These are phyloP conservation scores for Clitocybe nebularis DNA, from an alignment of 1,284 basidiomycete species.

Conservation along the genomic window DNA sequence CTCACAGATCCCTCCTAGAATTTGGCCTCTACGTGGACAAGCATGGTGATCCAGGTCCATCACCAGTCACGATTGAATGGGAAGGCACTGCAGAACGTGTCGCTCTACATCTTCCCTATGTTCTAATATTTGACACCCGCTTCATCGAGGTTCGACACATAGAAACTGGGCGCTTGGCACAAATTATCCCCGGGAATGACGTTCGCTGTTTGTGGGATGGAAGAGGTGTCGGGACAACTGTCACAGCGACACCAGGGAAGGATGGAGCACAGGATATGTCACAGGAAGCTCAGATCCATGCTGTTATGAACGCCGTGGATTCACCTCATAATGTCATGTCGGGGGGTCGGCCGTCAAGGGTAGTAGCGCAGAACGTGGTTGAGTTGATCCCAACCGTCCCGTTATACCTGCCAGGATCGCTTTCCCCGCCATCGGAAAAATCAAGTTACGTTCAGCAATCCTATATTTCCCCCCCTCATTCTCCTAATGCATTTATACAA, in stretches of 20 bases:
- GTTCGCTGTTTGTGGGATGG: conserved; percentile 89
- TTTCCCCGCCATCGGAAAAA: conserved; percentile 12
- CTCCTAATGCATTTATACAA: conserved; percentile 15
- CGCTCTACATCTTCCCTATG: conserved; percentile 57
- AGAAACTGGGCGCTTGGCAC: conserved; percentile 79
- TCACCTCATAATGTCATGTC: conserved; percentile 27
- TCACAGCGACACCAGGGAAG: conserved; percentile 52
- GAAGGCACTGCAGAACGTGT: conserved; percentile 87
- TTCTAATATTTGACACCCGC: conserved; percentile 84
- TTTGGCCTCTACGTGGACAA: conserved; percentile 89
- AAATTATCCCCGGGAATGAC: conserved; percentile 86
- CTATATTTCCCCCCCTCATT: conserved; percentile 13
- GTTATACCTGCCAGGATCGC: conserved; percentile 37
- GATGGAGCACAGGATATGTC: conserved; percentile 36
- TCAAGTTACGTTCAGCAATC: conserved; percentile 8
- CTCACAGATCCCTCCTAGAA: conserved; percentile 46
- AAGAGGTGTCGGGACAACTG: conserved; percentile 51
- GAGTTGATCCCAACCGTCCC: conserved; percentile 82
- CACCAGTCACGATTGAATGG: conserved; percentile 83
- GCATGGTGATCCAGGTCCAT: conserved; percentile 79
- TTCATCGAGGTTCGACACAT: conserved; percentile 93
- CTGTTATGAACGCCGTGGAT: conserved; percentile 63
- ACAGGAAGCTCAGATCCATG: conserved; percentile 73
- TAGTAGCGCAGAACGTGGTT: conserved; percentile 70
- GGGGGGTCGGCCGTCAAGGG: conserved; percentile 33